Base-by-base conservation (phyloP, 768 basidiomycete species). In the Mycena albidolilacea region DNA sequence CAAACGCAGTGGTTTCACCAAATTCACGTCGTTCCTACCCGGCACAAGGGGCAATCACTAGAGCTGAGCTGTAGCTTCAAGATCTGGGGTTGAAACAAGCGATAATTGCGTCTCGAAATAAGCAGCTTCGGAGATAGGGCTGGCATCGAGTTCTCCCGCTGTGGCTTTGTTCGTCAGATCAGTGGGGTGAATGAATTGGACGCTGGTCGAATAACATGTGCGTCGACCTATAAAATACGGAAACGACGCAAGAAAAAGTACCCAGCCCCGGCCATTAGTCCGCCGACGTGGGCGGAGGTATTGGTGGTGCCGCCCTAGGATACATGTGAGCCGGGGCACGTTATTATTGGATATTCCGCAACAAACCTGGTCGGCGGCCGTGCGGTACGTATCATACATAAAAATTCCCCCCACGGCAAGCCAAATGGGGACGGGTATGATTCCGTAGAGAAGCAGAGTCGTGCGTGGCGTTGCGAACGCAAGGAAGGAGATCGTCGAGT, bases 371-470 rank as follows among this genome's bases (percentile, higher is more conserved):
- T 85, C 80, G 38, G 80, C 77, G 19, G 86, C 61, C 15, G 87
- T 85, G 52, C 81, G 84, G 71, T 87, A 91, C 1, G 85, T 77
- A 76, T 95, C 93, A 73, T 87, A 92, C 12, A 85, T 79, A 76
- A 93, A 90, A 57, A 96, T 80, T 7, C 92, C 94, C 0, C 88
- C 81, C 0, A 95, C 92, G 60, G 88, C 88, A 3, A 87, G 85
- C 93, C 93, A 96, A 0, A 94, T 94, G 0, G 95, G 94, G 69
- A 93, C 84, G 35, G 95, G 95, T 35, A 95, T 82, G 76, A 95
- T 89, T 43, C 64, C 70, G 30, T 71, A 71, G 12, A 71, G 80
- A 9, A 87, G 82, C 79, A 96, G 93, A 0, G 84, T 91, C 76
- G 90, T 84, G 17, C 76, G 88, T 6, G 95, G 95, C 15, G 89